These are phyloP conservation scores for Cercospora beticola DNA, from an alignment of 2,329 filamentous ascomycete genomes.

Conservation along the genomic window DNA sequence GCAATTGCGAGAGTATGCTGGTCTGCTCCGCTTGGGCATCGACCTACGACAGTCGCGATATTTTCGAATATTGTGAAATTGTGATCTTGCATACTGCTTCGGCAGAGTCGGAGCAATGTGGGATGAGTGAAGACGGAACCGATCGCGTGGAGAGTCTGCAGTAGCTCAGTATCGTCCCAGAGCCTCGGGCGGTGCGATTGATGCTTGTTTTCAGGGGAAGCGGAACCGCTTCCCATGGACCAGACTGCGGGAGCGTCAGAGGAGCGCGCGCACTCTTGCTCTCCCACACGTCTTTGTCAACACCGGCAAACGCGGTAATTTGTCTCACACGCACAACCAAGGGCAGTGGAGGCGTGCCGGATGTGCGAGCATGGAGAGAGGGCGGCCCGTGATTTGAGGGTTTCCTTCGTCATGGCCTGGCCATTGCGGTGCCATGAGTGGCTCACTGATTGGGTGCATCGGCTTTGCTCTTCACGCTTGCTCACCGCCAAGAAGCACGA, in stretches of 20 bases:
- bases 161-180: conserved; percentile 1
- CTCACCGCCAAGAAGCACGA: not conserved
- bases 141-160: not conserved
- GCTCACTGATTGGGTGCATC: not conserved
- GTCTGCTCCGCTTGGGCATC: not conserved
- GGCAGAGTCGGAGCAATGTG: not conserved
- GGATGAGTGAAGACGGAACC: conserved; percentile 41
- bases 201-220: not conserved
- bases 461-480: not conserved
- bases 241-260: not conserved
- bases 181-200: conserved; percentile 2
- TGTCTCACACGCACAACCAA: not conserved
- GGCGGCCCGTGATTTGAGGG: not conserved
- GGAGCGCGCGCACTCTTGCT: not conserved
- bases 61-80: not conserved
- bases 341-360: not conserved
- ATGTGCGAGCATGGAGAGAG: not conserved
- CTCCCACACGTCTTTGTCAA: not conserved
- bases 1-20: not conserved
- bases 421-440: not conserved
- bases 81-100: not conserved
- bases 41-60: not conserved
- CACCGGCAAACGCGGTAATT: not conserved
- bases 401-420: not conserved
- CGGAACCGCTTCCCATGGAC: not conserved